These are phyloP conservation scores for Penicillium occitanis DNA, from an alignment of 2,329 filamentous ascomycete species.

Conservation along the genomic window DNA sequence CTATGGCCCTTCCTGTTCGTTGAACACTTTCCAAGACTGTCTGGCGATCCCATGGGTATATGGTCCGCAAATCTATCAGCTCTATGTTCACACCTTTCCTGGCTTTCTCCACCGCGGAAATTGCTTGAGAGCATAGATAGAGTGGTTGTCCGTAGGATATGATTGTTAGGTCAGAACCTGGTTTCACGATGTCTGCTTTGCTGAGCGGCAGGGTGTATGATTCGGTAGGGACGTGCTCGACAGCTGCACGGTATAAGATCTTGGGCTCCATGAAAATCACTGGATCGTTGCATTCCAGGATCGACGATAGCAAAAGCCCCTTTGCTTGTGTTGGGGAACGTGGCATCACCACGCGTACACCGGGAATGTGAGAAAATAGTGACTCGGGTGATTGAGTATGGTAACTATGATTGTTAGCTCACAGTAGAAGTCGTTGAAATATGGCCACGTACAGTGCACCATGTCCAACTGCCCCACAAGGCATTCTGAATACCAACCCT, in stretches of 20 bases:
- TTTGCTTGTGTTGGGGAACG: constrained; percentile 86
- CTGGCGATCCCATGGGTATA: constrained; percentile 89
- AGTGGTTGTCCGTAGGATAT: constrained; percentile 87
- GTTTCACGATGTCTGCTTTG: constrained; percentile 79
- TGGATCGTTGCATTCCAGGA: constrained; percentile 75
- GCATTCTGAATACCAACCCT: constrained; percentile 85
- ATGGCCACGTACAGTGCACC: constrained; percentile 62
- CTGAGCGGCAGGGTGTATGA: constrained; percentile 81
- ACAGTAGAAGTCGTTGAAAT: not conserved
- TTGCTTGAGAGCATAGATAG: constrained; percentile 77
- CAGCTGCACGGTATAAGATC: constrained; percentile 84
- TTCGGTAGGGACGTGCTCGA: constrained; percentile 82
- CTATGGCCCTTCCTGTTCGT: constrained; percentile 81
- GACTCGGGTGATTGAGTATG: constrained; percentile 88
- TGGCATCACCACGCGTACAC: constrained; percentile 80
- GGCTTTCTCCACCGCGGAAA: constrained; percentile 72
- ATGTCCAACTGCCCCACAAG: constrained; percentile 84
- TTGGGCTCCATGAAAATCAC: constrained; percentile 95
- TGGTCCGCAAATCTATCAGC: constrained; percentile 80
- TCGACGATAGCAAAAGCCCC: constrained; percentile 73
- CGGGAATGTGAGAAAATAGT: constrained; percentile 84
- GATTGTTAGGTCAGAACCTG: constrained; percentile 76
- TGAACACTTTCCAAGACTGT: constrained; percentile 77
- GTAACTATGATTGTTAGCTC: constrained; percentile 48
- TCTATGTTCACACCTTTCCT: constrained; percentile 71